Evolutionary conservation across 306 rosid species (phyloP).

Genomic region (Medicago lupulina): DNA sequence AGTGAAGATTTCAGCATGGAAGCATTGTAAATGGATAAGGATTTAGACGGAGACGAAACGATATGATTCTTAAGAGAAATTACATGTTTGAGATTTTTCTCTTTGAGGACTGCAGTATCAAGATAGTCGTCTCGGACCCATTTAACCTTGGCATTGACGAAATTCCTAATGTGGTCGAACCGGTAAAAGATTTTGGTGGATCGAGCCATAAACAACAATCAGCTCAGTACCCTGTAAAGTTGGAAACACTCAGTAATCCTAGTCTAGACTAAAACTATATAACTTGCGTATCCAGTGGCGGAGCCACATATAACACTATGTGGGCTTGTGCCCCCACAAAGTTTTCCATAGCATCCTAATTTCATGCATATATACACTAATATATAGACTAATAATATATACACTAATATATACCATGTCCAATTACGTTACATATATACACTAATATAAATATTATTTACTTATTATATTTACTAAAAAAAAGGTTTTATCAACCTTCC

Average conservation of each 20-base stretch:
- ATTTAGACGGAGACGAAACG: constrained; percentile 58
- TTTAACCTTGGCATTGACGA: constrained; percentile 72
- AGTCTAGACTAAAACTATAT: constrained; percentile 4
- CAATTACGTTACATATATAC: too few relatives aligned
- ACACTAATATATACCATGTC: too few relatives aligned
- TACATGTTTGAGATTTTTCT: constrained; percentile 67
- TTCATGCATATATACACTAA: too few relatives aligned
- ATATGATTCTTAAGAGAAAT: constrained; percentile 68
- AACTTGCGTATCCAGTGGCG: background rate
- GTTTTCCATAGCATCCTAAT: too few relatives aligned
- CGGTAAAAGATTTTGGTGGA: constrained; percentile 52
- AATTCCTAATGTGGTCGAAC: constrained; percentile 53
- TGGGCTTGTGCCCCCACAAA: too few relatives aligned
- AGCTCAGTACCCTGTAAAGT: constrained; percentile 52
- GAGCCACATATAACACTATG: too few relatives aligned
- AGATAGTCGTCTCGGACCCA: constrained; percentile 86
- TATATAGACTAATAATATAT: too few relatives aligned
- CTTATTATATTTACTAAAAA: too few relatives aligned
- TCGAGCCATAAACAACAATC: constrained; percentile 50
- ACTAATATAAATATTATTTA: too few relatives aligned
- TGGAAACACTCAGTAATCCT: too few relatives aligned
- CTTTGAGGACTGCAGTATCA: constrained; percentile 70
- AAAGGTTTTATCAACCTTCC: too few relatives aligned
- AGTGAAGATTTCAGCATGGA: constrained; percentile 62
- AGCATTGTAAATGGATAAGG: constrained; percentile 63